phyloP scores from a whole-genome alignment of 345 rosid genomes.

The Salix caprea region DNA sequence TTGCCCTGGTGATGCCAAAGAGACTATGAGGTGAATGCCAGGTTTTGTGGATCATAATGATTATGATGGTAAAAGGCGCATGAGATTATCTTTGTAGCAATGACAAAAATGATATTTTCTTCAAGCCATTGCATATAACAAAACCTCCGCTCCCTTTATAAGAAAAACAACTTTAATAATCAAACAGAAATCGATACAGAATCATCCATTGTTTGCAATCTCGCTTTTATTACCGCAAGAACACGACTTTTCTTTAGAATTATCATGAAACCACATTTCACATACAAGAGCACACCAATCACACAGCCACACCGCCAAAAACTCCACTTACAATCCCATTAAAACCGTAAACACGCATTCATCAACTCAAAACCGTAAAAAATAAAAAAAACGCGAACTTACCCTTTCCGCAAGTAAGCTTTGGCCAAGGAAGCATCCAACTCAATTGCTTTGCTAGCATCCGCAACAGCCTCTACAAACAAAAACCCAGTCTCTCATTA shows the following conservation, averaged over 20 bases:
- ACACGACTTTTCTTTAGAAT: neutral
- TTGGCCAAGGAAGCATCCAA: constrained; percentile 64
- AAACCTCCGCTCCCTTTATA: too few relatives aligned
- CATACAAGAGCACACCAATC: neutral
- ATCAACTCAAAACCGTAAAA: neutral
- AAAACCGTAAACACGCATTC: neutral
- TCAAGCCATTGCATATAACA: too few relatives aligned
- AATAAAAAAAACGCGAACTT: constrained; percentile 9
- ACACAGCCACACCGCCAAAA: neutral
- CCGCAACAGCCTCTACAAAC: constrained; percentile 74
- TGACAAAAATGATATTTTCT: too few relatives aligned
- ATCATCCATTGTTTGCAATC: neutral
- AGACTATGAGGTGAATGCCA: too few relatives aligned
- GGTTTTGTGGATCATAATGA: too few relatives aligned
- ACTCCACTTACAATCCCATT: neutral
- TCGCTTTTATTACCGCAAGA: neutral
- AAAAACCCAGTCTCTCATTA: neutral
- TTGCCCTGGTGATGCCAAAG: too few relatives aligned
- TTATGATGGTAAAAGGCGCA: too few relatives aligned
- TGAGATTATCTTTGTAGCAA: too few relatives aligned
- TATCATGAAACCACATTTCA: neutral
- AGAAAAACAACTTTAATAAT: neutral
- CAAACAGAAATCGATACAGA: neutral
- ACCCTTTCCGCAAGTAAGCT: constrained; percentile 89
- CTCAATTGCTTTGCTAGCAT: constrained; percentile 70